Percentiles rank a stretch among this genome's conserved stretches.
Conservation (phyloP, 1,284 basidiomycete genomes). For the Irpex lacteus region DNA sequence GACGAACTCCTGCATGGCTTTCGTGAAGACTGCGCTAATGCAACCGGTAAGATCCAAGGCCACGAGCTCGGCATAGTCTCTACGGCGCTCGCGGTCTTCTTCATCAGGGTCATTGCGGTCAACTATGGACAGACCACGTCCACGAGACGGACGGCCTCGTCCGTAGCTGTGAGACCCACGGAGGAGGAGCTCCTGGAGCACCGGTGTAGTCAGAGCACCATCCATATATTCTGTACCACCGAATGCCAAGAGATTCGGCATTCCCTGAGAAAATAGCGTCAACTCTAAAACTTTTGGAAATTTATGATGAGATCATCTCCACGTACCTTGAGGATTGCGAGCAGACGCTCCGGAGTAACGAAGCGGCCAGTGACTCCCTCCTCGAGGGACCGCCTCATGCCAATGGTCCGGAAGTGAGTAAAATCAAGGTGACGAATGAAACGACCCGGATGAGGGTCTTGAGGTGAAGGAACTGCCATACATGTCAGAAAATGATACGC, state of each 20-base stretch:
- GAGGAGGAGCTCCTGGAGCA: slow-evolving; percentile 85
- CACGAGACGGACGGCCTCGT: slow-evolving; percentile 68
- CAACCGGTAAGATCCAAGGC: slow-evolving; percentile 95
- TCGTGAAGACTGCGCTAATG: slow-evolving; percentile 85
- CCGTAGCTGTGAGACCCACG: slow-evolving; percentile 71
- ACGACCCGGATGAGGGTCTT: slow-evolving; percentile 73
- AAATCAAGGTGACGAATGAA: slow-evolving; percentile 83
- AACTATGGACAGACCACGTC: slow-evolving; percentile 45
- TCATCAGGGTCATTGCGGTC: slow-evolving; percentile 57
- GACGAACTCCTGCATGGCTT: slow-evolving; percentile 83
- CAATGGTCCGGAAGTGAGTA: slow-evolving; percentile 92
- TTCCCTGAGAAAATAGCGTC: slow-evolving; percentile 53
- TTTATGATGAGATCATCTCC: not conserved
- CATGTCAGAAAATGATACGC: slow-evolving; percentile 1
- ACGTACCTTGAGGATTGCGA: slow-evolving; percentile 77
- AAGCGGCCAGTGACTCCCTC: slow-evolving; percentile 89
- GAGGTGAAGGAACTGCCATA: slow-evolving; percentile 61
- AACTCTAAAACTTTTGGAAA: not conserved
- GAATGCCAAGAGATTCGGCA: slow-evolving; percentile 78
- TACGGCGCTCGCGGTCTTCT: slow-evolving; percentile 69
- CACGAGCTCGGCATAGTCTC: slow-evolving; percentile 80
- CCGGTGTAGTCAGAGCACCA: slow-evolving; percentile 76
- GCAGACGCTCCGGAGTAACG: slow-evolving; percentile 86
- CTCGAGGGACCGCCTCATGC: slow-evolving; percentile 88
- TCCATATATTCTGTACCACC: slow-evolving; percentile 98